These are phyloP conservation scores for Opeltia flavorubescens DNA, from an alignment of 495 filamentous ascomycete genomes.

Conservation along the genomic window DNA sequence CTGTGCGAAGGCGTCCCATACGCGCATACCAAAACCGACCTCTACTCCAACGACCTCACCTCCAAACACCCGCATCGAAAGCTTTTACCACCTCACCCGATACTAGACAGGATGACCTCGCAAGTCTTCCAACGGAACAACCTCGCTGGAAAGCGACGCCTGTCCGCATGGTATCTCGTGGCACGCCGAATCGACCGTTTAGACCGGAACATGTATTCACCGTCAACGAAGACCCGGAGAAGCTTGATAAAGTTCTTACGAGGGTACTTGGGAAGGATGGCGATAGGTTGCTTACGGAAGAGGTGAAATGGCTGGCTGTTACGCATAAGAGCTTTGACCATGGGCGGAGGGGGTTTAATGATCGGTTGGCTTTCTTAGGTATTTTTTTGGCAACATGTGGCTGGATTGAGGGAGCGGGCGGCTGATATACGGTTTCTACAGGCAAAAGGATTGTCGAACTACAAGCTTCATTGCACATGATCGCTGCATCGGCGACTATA, in stretches of 20 bases:
- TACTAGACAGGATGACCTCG: background rate
- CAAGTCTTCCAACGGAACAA: constrained; percentile 16
- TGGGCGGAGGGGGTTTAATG: constrained; percentile 84
- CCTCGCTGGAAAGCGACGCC: constrained; percentile 82
- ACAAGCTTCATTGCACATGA: constrained; percentile 59
- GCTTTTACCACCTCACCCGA: constrained; percentile 3
- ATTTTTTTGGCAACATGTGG: constrained; percentile 18
- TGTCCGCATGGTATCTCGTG: constrained; percentile 36
- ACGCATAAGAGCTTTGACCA: constrained; percentile 99
- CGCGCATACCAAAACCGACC: background rate
- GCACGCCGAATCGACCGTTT: constrained; percentile 52
- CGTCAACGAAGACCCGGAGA: constrained; percentile 59
- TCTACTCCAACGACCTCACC: background rate
- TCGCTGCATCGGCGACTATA: constrained; percentile 29
- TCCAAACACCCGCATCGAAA: background rate
- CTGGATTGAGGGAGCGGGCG: constrained; percentile 4
- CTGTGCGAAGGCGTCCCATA: background rate
- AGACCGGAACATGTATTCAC: constrained; percentile 33
- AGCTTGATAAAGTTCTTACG: constrained; percentile 61
- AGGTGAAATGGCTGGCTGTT: constrained; percentile 91
- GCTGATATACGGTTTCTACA: constrained; percentile 17
- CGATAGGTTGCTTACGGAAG: constrained; percentile 61
- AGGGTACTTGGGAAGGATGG: constrained; percentile 56
- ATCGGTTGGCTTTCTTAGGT: constrained; percentile 84
- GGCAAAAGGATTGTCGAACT: constrained; percentile 70